Percentiles rank a stretch among this genome's conserved stretches.
These are phyloP conservation scores for Albophoma yamanashiensis DNA, from an alignment of 2,329 filamentous ascomycete genomes.

Conservation along the genomic window DNA sequence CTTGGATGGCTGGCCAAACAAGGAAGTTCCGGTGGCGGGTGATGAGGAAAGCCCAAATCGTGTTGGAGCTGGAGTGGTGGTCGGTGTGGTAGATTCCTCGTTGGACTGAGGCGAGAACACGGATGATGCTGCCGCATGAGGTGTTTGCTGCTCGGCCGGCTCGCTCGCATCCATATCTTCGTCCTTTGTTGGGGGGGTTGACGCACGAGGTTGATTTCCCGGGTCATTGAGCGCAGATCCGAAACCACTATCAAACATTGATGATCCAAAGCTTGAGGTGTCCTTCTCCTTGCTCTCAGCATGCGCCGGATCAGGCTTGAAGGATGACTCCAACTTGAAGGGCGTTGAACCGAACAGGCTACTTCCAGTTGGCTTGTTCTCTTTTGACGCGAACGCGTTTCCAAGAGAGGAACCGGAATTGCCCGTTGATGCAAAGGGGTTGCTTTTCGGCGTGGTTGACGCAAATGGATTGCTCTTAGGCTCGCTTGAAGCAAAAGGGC, in stretches of 20 bases:
- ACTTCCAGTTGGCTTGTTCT: conserved; percentile 16
- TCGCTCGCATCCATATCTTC: conserved; percentile 39
- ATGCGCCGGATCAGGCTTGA: conserved; percentile 51
- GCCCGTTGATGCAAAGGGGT: conserved; percentile 15
- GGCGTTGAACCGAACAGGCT: conserved; percentile 37
- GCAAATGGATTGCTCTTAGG: background rate
- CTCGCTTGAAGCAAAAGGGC: conserved; percentile 19
- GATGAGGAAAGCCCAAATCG: conserved; percentile 31
- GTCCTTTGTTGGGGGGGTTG: conserved; percentile 31
- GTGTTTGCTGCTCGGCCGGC: conserved; percentile 21
- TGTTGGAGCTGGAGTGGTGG: conserved; percentile 37
- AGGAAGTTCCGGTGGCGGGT: conserved; percentile 17
- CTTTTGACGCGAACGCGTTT: conserved; percentile 15
- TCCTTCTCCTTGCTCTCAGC: conserved; percentile 48
- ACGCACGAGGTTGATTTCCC: conserved; percentile 23
- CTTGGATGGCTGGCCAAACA: conserved; percentile 24
- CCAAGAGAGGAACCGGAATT: conserved; percentile 10
- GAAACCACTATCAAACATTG: conserved; percentile 52
- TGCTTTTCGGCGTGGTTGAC: conserved; percentile 14
- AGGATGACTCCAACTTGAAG: conserved; percentile 59
- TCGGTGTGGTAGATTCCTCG: conserved; percentile 35
- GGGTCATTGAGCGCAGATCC: conserved; percentile 43
- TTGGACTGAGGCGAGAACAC: conserved; percentile 14
- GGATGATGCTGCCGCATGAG: conserved; percentile 25
- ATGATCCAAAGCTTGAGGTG: conserved; percentile 26